Percentiles rank a stretch among this genome's conserved stretches.
These are phyloP conservation scores for Trichosporon asahii DNA, from an alignment of 1,284 basidiomycete species.

Conservation along the genomic window DNA sequence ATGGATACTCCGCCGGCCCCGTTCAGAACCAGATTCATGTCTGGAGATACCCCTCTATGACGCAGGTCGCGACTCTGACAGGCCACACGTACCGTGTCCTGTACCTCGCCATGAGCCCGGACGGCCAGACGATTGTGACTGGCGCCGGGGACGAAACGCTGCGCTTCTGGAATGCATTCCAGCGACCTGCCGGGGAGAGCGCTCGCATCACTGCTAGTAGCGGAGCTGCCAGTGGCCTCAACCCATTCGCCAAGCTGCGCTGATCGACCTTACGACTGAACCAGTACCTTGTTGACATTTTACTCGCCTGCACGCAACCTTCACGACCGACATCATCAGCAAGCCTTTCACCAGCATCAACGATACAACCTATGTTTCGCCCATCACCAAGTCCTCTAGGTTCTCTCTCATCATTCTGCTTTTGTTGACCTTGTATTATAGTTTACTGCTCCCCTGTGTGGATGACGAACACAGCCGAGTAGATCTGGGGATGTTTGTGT, in stretches of 20 bases:
- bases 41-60: conserved; percentile 91
- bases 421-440: neutral
- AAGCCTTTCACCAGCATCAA: neutral
- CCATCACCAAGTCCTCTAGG: neutral
- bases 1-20: conserved; percentile 89
- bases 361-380: neutral
- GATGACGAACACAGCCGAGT: neutral
- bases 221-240: conserved; percentile 14
- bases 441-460: neutral
- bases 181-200: conserved; percentile 37
- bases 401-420: neutral
- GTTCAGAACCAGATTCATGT: conserved; percentile 98
- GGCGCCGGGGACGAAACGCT: conserved; percentile 97
- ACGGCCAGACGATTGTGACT: conserved; percentile 95
- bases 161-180: conserved; percentile 93
- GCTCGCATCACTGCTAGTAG: conserved; percentile 9
- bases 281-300: neutral
- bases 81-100: conserved; percentile 93
- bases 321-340: neutral
- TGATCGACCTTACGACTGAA: neutral
- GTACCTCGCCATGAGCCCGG: conserved; percentile 94
- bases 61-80: conserved; percentile 88
- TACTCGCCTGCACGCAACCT: neutral
- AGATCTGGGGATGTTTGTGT: neutral
- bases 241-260: conserved; percentile 20